Evolutionary conservation across 352 stramenopile species (phyloP).

Genomic region (Globisporangium recalcitrans): DNA sequence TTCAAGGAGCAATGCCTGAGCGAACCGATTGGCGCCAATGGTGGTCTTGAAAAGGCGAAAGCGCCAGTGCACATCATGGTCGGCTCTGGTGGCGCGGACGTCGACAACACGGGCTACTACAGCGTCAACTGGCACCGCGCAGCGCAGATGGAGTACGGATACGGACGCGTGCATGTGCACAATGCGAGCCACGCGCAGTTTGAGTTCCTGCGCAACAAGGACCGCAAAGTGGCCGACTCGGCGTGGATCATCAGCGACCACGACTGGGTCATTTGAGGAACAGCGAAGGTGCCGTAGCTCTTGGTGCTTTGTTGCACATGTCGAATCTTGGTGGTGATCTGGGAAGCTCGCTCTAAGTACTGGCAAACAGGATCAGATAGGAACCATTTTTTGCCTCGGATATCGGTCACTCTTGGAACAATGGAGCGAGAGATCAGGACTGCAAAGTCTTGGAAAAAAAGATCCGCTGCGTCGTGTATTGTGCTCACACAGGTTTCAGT

Average conservation of each 20-base stretch:
- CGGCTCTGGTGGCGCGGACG: conserved; percentile 72
- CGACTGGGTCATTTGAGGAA: conserved; percentile 22
- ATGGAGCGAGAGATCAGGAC: not conserved
- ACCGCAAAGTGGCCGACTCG: conserved; percentile 7
- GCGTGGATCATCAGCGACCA: conserved; percentile 35
- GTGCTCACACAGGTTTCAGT: not conserved
- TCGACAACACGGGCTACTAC: conserved; percentile 61
- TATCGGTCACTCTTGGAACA: not conserved
- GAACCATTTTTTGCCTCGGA: too few species aligned
- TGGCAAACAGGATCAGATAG: not conserved
- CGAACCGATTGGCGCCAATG: conserved; percentile 24
- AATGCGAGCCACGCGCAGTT: conserved; percentile 58
- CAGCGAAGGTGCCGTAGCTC: not conserved
- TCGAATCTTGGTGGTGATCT: not conserved
- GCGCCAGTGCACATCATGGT: conserved; percentile 83
- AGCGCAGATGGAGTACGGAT: conserved; percentile 50
- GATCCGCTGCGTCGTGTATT: not conserved
- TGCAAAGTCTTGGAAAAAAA: not conserved
- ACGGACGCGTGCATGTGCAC: conserved; percentile 69
- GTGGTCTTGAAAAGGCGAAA: conserved; percentile 19
- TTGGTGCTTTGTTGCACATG: not conserved
- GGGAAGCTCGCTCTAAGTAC: not conserved
- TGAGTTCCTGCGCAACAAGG: conserved; percentile 63
- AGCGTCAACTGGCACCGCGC: conserved; percentile 58
- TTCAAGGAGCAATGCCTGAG: conserved; percentile 57